These are phyloP conservation scores for Jimgerdemannia flammicorona DNA, from an alignment of 192 early-diverging fungal species.

Conservation along the genomic window DNA sequence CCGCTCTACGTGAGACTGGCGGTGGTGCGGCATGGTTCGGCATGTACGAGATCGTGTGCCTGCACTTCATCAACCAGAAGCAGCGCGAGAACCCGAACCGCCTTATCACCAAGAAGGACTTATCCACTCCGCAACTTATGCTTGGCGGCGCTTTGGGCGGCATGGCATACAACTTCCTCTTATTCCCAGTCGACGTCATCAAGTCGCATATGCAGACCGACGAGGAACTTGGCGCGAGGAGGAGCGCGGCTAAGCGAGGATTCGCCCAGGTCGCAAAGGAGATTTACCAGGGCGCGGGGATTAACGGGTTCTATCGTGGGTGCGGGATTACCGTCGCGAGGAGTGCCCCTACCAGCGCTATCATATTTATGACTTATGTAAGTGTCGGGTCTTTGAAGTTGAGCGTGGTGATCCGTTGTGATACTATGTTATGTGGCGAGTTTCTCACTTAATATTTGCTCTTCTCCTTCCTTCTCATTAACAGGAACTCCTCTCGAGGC, in stretches of 20 bases:
- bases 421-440: not conserved
- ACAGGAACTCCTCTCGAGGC: constrained; percentile 27
- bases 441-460: not conserved
- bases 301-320: constrained; percentile 87
- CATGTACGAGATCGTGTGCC: constrained; percentile 79
- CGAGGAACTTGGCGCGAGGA: constrained; percentile 43
- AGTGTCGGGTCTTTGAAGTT: constrained; percentile 17
- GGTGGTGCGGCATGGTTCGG: constrained; percentile 99
- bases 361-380: constrained; percentile 97
- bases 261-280: constrained; percentile 62
- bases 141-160: constrained; percentile 88
- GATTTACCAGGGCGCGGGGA: constrained; percentile 74
- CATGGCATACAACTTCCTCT: constrained; percentile 79
- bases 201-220: constrained; percentile 93
- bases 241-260: constrained; percentile 18
- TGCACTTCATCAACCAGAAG: constrained; percentile 40
- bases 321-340: constrained; percentile 89
- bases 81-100: constrained; percentile 12
- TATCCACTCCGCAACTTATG: constrained; percentile 73
- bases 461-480: not conserved
- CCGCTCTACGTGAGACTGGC: constrained; percentile 81
- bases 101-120: constrained; percentile 60
- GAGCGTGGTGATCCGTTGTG: not conserved
- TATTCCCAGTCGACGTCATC: constrained; percentile 93
- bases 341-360: constrained; percentile 89